Conservation (phyloP, 1,284 basidiomycete genomes). For the Moesziomyces sp. region DNA sequence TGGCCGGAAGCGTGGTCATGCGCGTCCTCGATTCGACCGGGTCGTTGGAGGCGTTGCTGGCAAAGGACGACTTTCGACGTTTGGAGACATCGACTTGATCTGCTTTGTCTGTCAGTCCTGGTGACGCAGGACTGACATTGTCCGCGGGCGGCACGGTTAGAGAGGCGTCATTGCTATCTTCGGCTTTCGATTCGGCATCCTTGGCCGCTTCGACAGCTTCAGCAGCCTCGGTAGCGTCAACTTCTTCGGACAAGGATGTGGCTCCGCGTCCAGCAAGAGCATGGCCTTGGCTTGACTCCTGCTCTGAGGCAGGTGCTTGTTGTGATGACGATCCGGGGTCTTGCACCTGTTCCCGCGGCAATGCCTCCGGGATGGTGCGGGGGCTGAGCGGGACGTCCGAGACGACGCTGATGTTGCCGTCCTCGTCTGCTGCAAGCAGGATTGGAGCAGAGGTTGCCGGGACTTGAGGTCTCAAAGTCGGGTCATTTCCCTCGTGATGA, state of each 20-base stretch:
- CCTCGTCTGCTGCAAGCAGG: conserved; percentile 33
- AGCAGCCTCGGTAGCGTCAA: conserved; percentile 21
- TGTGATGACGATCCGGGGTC: too few relatives aligned
- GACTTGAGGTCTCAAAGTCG: background rate
- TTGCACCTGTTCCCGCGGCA: background rate
- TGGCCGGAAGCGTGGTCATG: conserved; percentile 85
- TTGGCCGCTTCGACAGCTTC: background rate
- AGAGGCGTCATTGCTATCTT: background rate
- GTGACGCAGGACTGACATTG: background rate
- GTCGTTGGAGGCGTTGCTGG: conserved; percentile 47
- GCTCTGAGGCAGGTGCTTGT: too few relatives aligned
- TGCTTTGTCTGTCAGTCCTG: conserved; percentile 45
- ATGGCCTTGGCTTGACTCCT: background rate
- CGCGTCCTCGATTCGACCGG: conserved; percentile 72
- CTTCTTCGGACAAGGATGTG: conserved; percentile 26
- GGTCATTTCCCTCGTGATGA: background rate
- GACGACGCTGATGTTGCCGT: conserved; percentile 42
- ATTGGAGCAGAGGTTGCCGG: conserved; percentile 13
- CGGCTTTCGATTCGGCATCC: background rate
- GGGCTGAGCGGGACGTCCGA: conserved; percentile 27
- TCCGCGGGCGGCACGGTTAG: background rate
- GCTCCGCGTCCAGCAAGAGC: conserved; percentile 6
- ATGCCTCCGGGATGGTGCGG: conserved; percentile 2
- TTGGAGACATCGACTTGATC: conserved; percentile 23
- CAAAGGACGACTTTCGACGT: conserved; percentile 39